Base-by-base conservation (phyloP, 2,329 filamentous ascomycete genomes). In the Neodidymelliopsis sp. region DNA sequence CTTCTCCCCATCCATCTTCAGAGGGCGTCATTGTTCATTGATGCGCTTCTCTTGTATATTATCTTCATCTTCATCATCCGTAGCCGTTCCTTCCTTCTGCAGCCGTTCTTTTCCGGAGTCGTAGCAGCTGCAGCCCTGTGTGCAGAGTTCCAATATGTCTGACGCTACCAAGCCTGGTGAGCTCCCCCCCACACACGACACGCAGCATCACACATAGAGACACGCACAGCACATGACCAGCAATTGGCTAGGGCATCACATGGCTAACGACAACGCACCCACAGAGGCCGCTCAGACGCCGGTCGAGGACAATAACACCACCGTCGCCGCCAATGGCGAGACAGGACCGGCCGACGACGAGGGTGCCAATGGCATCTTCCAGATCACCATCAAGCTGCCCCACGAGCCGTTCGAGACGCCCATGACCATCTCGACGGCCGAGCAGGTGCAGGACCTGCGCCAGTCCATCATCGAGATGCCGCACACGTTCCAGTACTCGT, bases 391-490 rank as follows among this genome's bases (percentile, higher is more conserved):
- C 66, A 84, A 88, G 72, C 84, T 97, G 49, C 93, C 93, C 45
- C 88, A 92, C 70, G 84, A 86, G 63, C 85, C 89, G 10, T 83
- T 85, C 63, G 86, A 90, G 75, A 89, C 95, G 66, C 85, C 92
- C 71, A 86, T 97, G 62, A 92, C 91, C 84, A 89, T 96, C 47
- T 93, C 91, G 30, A 87, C 87, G 59, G 89, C 96, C 80, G 95
- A 99, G 77, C 93, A 97, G 74, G 88, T 97, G 54, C 94, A 97
- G 75, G 94, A 99, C 79, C 87, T 99, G 64, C 90, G 94, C 60
- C 94, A 97, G 76, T 93, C 92, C 55, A 89, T 99, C 71, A 91
- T 97, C 76, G 94, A 99, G 75, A 83, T 91, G 38, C 94, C 94
- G 4, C 83, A 88, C 52, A 95, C 93, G 40, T 94, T 97, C 77